Base-by-base conservation (phyloP, 2,329 filamentous ascomycete species). In the Graphilbum sp. region DNA sequence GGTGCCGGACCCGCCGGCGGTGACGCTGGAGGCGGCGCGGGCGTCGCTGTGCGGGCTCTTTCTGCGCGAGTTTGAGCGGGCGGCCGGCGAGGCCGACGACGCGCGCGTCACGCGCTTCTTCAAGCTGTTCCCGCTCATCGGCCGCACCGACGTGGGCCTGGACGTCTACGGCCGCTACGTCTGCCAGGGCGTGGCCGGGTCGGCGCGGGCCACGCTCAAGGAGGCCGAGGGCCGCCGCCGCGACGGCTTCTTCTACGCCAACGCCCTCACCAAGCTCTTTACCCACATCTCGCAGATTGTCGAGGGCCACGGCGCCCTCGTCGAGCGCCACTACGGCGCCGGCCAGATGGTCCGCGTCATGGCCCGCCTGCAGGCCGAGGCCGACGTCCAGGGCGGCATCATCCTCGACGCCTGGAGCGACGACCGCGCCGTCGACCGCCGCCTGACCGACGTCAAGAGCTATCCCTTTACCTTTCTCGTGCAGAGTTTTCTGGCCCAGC, bases 201-300 rank as follows among this genome's bases (percentile, higher is more conserved):
- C 81, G 38, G 90, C 90, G 17, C 75, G 90, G 36, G 68, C 72
- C 31, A 92, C 83, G 50, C 67, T 94, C 86, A 81, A 55, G 74
- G 82, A 30, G 73, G 66, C 12, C 62, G 71, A 16, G 7, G n/a
- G 17, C 16, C 4, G 30, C n/a, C 15, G 6, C 30, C 5, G n/a
- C n/a, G 3, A 6, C 5, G 5, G 77, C 4, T 83, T 87, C 61
- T 94, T 95, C 63, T 96, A 94, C 54, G 87, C 82, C 32, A 88
- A 81, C 56, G 79, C 84, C 2, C 63, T 98, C 45, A 94, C 87
- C 5, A 87, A 84, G 53, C 61, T 98, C 34, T 98, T 98, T 54
- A 88, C 96, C 57, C 88, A 98, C 57, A 94, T 98, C 55, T 88
- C 90, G 2, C 84, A 93, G 54, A 95, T 98, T 46, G 78, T 98